phyloP scores from a whole-genome alignment of 768 basidiomycete species.

The Pleurotus pulmonarius region DNA sequence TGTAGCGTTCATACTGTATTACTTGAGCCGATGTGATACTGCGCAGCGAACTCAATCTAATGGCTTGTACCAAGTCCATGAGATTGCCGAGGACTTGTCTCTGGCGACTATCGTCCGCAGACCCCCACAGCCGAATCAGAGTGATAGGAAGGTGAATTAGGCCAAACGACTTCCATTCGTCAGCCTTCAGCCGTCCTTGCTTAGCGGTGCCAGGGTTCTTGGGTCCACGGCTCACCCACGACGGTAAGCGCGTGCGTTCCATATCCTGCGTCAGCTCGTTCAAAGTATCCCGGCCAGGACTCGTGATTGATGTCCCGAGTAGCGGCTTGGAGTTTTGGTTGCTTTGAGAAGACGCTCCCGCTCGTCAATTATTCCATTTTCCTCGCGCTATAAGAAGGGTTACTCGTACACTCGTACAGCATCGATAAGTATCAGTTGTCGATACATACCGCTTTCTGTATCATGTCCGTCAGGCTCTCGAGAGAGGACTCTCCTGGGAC shows the following conservation, averaged over 20 bases:
- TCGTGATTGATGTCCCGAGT: neutral
- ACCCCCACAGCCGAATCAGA: conserved; percentile 31
- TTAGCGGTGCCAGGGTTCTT: too few relatives aligned
- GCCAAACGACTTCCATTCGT: conserved; percentile 31
- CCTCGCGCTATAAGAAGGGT: neutral
- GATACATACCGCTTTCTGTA: too few relatives aligned
- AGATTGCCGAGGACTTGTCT: conserved; percentile 25
- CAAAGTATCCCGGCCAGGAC: neutral
- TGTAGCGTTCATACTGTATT: conserved; percentile 20
- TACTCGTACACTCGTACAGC: neutral
- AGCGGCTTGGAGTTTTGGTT: neutral
- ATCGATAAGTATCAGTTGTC: too few relatives aligned
- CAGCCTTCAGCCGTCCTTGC: neutral
- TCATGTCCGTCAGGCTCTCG: too few relatives aligned
- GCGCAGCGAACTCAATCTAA: conserved; percentile 23
- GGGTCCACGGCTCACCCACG: conserved; percentile 9
- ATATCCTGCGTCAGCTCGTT: conserved; percentile 14
- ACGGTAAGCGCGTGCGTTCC: conserved; percentile 14
- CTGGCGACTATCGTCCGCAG: conserved; percentile 6
- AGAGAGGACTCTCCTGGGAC: too few relatives aligned
- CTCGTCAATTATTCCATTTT: neutral
- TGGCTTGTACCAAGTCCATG: conserved; percentile 30
- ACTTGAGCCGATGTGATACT: conserved; percentile 18
- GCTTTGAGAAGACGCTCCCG: neutral
- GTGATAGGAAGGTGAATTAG: conserved; percentile 30